A percentile compares a stretch with the other conserved stretches of the same genome.
Evolutionary conservation across 73 alveolate species (phyloP).

Genomic region (Symbiodinium natans): DNA sequence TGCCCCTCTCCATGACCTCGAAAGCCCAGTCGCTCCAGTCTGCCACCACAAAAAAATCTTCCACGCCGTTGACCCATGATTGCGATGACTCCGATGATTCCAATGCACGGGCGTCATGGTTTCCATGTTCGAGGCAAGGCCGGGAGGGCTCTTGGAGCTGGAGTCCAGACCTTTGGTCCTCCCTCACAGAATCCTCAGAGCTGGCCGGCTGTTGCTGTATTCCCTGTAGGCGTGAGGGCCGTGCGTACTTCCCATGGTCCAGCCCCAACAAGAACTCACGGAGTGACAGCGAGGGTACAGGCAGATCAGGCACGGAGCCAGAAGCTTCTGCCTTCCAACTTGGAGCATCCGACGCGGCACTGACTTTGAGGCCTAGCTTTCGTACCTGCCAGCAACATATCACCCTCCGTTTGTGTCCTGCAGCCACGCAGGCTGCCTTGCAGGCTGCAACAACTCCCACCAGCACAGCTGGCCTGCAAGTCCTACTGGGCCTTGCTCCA

Average conservation of each 20-base stretch:
- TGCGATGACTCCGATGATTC: too few species aligned
- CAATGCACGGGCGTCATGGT: too few species aligned
- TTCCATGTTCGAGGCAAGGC: too few species aligned
- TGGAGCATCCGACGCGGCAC: not conserved
- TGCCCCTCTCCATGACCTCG: not conserved
- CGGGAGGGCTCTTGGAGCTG: not conserved
- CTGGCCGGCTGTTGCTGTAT: too few species aligned
- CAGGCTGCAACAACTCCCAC: too few species aligned
- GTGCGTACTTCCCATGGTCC: not conserved
- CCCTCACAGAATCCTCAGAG: not conserved
- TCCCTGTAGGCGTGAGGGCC: not conserved
- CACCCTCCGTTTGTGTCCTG: not conserved
- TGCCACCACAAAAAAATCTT: not conserved
- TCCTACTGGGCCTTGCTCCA: not conserved
- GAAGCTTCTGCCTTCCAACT: not conserved
- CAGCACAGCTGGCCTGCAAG: not conserved
- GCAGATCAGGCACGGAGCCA: not conserved
- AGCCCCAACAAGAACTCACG: not conserved
- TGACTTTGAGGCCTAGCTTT: not conserved
- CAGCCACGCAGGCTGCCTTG: not conserved
- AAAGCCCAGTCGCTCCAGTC: constrained; percentile 80
- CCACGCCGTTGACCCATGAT: too few species aligned
- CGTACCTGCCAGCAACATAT: not conserved
- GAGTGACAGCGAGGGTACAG: not conserved
- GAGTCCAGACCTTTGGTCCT: not conserved